Evolutionary conservation across 495 filamentous ascomycete genomes (phyloP), one percentile per base, ranked within the genome.

Genomic region (Daldinia bambusicola): DNA sequence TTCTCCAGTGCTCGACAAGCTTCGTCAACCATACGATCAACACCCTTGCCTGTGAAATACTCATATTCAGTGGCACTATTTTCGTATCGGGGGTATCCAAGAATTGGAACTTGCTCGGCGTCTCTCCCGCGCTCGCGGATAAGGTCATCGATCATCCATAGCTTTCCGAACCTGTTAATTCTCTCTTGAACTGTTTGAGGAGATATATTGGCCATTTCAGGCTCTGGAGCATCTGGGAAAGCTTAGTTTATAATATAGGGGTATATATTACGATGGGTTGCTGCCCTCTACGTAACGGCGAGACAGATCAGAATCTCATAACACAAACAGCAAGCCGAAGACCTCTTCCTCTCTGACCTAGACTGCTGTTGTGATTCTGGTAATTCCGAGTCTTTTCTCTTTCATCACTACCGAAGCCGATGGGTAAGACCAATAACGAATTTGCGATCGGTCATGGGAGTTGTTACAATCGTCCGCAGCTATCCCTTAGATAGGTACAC

Each of bases 11-110:
- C 64, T 18, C 65, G 70, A 53, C 74, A 78, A 9, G 82, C 77
- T 22, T 84, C 79, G 63, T 89, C 84, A 48, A 88, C 80, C 79
- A 88, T 84, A 16, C 78, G 79, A 67, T 88, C 81, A 59, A 89
- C 77, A 22, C 87, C 79, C 52, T 75, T 80, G 0, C 85, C 86
- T 4, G 81, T 87, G 67, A 87, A 87, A 59, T 79, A 79, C 20
- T 84, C 84, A 73, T 85, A 88, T 14, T 82, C 80, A 12, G 77
- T 48, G 37, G 74, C 67, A 37, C 61, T 67, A 36, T 76, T 37
- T 16, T 80, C 74, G 4, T 78, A 74, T 26, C 67, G 78, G 0
- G 85, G 85, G 74, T 86, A 88, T 30, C 82, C 85, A 9, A 87
- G 78, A 34, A 88, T 82, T 8, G 85, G 84, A 53, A 76, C 66